Percentiles rank a stretch among this genome's conserved stretches.
phyloP scores from a whole-genome alignment of 768 basidiomycete genomes.

The Kwoniella pini region DNA sequence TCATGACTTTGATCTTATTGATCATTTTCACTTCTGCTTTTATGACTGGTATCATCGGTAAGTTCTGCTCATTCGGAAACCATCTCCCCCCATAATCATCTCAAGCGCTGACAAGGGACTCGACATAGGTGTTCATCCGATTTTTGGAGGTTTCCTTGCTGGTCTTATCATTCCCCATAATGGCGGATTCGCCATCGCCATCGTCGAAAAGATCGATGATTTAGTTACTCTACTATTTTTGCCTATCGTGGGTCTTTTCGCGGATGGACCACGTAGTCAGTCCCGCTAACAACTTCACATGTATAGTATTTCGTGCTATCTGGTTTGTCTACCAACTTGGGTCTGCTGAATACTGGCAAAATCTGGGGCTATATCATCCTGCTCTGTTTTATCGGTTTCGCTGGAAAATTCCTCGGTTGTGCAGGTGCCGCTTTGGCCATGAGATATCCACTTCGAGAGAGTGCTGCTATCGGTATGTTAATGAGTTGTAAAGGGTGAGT shows the following conservation, averaged over 20 bases:
- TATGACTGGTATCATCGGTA: conserved; percentile 79
- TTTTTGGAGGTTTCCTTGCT: conserved; percentile 80
- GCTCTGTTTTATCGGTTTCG: conserved; percentile 72
- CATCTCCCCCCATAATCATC: too few relatives aligned
- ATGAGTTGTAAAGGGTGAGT: conserved; percentile 88
- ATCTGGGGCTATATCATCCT: conserved; percentile 81
- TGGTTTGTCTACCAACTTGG: conserved; percentile 77
- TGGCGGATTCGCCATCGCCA: conserved; percentile 73
- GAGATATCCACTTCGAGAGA: conserved; percentile 75
- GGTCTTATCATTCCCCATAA: conserved; percentile 81
- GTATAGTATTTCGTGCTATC: conserved; percentile 85
- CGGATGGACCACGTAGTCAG: too few relatives aligned
- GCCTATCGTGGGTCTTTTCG: conserved; percentile 64
- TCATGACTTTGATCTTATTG: conserved; percentile 79
- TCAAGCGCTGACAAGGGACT: not conserved
- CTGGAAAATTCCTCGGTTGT: conserved; percentile 76
- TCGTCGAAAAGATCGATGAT: conserved; percentile 86
- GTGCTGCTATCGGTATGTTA: conserved; percentile 76
- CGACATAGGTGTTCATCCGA: conserved; percentile 41
- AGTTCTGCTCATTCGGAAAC: conserved; percentile 25
- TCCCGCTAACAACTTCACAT: too few relatives aligned
- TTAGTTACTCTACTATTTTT: conserved; percentile 73
- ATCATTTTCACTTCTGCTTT: conserved; percentile 74
- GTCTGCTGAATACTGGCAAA: conserved; percentile 69
- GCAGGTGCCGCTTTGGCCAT: conserved; percentile 61